Base-by-base conservation (phyloP, 805 yeast genomes). In the Blastobotrys peoriensis region DNA sequence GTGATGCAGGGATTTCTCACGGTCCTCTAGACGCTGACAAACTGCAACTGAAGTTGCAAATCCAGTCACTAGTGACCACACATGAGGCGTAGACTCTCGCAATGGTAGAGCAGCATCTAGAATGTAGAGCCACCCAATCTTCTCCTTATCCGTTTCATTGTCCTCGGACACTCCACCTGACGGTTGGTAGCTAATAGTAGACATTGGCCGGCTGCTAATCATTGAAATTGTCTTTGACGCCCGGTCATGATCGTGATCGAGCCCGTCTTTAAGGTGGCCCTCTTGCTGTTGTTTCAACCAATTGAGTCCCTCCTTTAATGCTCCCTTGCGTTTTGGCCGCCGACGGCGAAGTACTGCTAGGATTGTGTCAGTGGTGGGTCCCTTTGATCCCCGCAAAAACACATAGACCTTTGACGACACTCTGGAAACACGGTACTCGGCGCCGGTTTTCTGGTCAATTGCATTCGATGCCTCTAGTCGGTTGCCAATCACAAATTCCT, bases 71-170 rank as follows among this genome's bases (percentile, higher is more conserved):
- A 48, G 13, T 20, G 33, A 33, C 54, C 52, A 49, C 41, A 49
- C 15, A 35, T 27, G 33, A 13, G 43, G 45, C 20, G 23, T 10
- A 44, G 36, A 13, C 22, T 22, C 17, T 25, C 28, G 20, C 22
- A 22, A 16, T 33, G 38, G 9, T 34, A 16, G 38, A 42, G 30
- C 6, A 20, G 25, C 17, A 19, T 49, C 51, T 33, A 44, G 46
- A 27, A 50, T 40, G 18, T 51, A 44, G 18, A 53, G 42, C 55
- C 57, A 53, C 16, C 57, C 57, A 19, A 51, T 33, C 40, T 47
- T 53, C 41, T 51, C 55, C 17, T 36, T 44, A 30, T 50, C 48
- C 16, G 48, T 46, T 18, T 51, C 52, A 33, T 51, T 55, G 25
- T 53, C 54, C 6, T 39, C 41, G 16, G 15, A 30, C 23, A 25